Evolutionary conservation across 2,329 filamentous ascomycete species (phyloP), one percentile per base, ranked within the genome.

Genomic region (Colletotrichum caudatum): DNA sequence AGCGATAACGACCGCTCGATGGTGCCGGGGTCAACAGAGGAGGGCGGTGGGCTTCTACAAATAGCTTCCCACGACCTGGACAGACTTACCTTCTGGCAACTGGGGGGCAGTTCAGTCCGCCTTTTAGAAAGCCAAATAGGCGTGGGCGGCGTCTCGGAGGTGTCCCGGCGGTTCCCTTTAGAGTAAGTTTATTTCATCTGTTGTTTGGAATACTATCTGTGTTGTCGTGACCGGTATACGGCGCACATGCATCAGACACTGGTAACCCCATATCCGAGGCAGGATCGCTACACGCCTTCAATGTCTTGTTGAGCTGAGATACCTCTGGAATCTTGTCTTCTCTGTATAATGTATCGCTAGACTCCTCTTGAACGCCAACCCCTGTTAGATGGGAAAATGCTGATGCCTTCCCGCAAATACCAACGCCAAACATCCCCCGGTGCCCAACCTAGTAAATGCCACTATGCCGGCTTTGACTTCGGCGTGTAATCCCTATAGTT

Each of bases 401-500:
- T 9, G 11, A n/a, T 26, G 29, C 20, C 12, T 62, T 29, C 39
- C 16, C 39, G 14, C 8, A 44, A 9, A 20, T 35, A 16, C 4
- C 23, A 29, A 33, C 16, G 6, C n/a, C n/a, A 39, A 62, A 26
- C 16, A 48, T 35, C n/a, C 1, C 46, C 9, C 16, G 9, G 9
- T 18, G 8, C 14, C 26, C 3, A 12, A 46, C 29, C 26, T 35
- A 41, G 14, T 1, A 14, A 26, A 58, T 11, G 0, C 5, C 29
- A 23, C 29, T 33, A 41, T 20, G 5, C 29, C 3, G 29, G 20
- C 35, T 29, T 57, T 16, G 29, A 18, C 53, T 71, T 58, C n/a
- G 64, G 44, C 1, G 51, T 58, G 57, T 69, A 76, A 64, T 82
- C 81, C 37, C 72, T 73, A 72, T 84, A 84, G 37, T 81, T 82